Evolutionary conservation across 2,329 filamentous ascomycete genomes (phyloP), one percentile per base, ranked within the genome.

Genomic region (Clonostachys byssicola): DNA sequence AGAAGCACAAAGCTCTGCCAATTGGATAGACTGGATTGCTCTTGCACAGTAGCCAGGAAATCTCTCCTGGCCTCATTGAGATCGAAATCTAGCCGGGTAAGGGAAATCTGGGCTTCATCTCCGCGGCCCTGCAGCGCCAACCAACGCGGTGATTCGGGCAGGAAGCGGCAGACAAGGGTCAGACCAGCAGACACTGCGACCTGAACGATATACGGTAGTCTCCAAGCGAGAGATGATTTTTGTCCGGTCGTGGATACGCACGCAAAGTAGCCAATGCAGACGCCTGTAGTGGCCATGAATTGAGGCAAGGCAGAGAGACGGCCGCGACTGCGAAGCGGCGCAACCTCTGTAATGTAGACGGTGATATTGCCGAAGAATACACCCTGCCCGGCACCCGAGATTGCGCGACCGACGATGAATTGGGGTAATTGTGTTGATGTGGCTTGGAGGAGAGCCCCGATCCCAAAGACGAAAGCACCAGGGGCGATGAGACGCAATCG

Each of bases 321-420:
- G 0, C 80, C 81, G 30, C 81, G 64, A 5, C 65, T 60, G 5
- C 61, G 63, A 1, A 71, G 63, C 0, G 80, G 81, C 1, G 80
- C 75, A 14, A 85, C 80, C 58, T 86, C 82, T 48, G 76, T 77
- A 23, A 85, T 78, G 51, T 84, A 81, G 5, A 83, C 78, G 10
- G 71, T 67, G 20, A 79, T 59, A n/a, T 70, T 80, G n/a, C 74
- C 73, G 5, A 85, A 54, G 52, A 74, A 83, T 2, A 83, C 57
- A 1, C 81, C 80, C 53, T 84, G 73, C 0, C 83, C 83, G 12
- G 83, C 55, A 0, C 82, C 81, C n/a, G 70, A 73, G 5, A 86
- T 54, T 0, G 70, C 67, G 2, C 82, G 66, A 1, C 82, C 82
- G 5, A 69, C 62, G 34, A 84, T 62, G 40, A 86, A 77, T 62